These are phyloP conservation scores for Lichenothelia convexa DNA, from an alignment of 495 filamentous ascomycete species.

Conservation along the genomic window DNA sequence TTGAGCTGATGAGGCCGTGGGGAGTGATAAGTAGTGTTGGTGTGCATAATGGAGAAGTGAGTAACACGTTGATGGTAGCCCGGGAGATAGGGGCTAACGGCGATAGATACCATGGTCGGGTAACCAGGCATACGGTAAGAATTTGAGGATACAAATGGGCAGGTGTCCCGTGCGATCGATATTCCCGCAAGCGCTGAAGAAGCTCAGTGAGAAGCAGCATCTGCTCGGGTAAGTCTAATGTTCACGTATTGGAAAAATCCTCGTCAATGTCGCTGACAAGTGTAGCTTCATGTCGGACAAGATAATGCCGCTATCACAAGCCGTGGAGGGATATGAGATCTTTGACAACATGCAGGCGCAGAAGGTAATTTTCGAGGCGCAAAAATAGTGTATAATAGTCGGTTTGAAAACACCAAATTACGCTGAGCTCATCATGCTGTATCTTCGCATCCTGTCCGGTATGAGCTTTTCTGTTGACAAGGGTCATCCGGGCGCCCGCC, in stretches of 20 bases:
- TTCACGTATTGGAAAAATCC: slow-evolving; percentile 6
- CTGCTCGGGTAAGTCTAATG: slow-evolving; percentile 47
- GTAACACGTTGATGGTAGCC: slow-evolving; percentile 3
- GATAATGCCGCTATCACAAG: slow-evolving; percentile 72
- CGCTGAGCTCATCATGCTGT: slow-evolving; percentile 2
- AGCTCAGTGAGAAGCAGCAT: slow-evolving; percentile 69
- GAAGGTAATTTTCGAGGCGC: slow-evolving; percentile 55
- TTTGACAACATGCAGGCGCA: slow-evolving; percentile 89
- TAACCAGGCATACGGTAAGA: slow-evolving; percentile 74
- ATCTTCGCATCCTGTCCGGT: neutral
- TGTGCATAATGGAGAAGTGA: slow-evolving; percentile 76
- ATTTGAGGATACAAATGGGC: slow-evolving; percentile 81
- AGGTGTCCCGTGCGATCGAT: slow-evolving; percentile 81
- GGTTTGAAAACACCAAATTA: too few species aligned
- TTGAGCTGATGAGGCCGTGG: slow-evolving; percentile 74
- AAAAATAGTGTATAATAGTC: too few species aligned
- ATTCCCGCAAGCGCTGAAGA: slow-evolving; percentile 56
- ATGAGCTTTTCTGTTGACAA: too few species aligned
- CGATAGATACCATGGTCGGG: slow-evolving; percentile 67
- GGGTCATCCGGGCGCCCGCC: too few species aligned
- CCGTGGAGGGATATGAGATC: slow-evolving; percentile 74
- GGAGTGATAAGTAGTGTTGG: slow-evolving; percentile 78
- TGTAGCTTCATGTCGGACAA: slow-evolving; percentile 76
- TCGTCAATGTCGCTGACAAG: slow-evolving; percentile 19
- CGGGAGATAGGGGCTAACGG: slow-evolving; percentile 8